phyloP scores from a whole-genome alignment of 2,329 filamentous ascomycete species.

The Colletotrichum higginsianum region DNA sequence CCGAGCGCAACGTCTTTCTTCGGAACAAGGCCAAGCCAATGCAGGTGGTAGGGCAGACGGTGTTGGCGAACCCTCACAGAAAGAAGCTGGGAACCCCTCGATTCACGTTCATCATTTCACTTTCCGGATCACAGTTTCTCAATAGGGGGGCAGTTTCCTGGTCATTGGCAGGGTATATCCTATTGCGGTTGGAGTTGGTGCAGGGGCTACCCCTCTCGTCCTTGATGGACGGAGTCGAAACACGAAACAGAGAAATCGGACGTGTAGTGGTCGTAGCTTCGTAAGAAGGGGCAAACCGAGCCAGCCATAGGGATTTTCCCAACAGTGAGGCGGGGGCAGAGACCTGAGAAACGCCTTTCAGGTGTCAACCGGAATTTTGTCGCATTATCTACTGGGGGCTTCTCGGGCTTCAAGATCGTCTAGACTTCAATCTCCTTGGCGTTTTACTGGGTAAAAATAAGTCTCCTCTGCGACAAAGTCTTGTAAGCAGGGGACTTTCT shows the following conservation, averaged over 20 bases:
- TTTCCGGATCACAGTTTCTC: background rate
- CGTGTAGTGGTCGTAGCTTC: background rate
- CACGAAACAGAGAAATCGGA: constrained; percentile 11
- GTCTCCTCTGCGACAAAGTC: no score
- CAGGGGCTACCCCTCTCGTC: background rate
- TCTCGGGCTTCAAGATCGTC: no score
- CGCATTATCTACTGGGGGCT: no score
- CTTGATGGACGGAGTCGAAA: background rate
- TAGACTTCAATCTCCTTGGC: no score
- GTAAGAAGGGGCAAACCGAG: background rate
- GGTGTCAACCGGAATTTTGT: no score
- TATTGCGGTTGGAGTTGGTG: background rate
- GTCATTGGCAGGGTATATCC: background rate
- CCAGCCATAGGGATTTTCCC: background rate
- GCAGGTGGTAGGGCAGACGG: background rate
- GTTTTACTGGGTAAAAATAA: no score
- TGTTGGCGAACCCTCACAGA: background rate
- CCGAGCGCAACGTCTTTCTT: no score
- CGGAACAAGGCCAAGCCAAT: no score
- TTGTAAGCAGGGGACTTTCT: no score
- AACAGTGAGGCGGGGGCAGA: no score
- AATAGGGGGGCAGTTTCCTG: background rate
- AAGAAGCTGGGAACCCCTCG: background rate
- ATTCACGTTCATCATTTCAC: background rate
- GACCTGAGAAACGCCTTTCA: no score